A percentile compares a stretch with the other conserved stretches of the same genome.
Conservation (phyloP, 129 eudicot genomes). For the Centella asiatica region DNA sequence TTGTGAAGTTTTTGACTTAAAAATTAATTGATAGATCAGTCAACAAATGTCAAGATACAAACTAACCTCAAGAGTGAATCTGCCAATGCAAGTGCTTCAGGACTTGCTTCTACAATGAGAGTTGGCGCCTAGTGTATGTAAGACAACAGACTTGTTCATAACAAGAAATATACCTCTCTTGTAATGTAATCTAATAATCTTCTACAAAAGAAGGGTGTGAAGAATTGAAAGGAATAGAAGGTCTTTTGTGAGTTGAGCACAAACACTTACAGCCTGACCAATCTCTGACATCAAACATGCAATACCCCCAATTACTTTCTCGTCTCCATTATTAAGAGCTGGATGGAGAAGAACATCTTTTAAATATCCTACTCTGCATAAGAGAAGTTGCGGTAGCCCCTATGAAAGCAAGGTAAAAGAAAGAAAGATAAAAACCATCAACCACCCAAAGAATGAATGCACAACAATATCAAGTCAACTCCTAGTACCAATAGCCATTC, state of each 20-base stretch:
- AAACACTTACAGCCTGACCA: conserved; percentile 92
- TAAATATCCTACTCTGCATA: conserved; percentile 66
- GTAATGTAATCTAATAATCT: conserved; percentile 5
- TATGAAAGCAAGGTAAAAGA: conserved; percentile 17
- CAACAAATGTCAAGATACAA: background rate
- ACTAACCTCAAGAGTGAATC: conserved; percentile 84
- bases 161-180: background rate
- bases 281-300: conserved; percentile 97
- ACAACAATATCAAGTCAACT: background rate
- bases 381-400: conserved; percentile 87
- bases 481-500: background rate
- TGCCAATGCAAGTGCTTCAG: conserved; percentile 69
- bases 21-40: no score
- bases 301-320: conserved; percentile 69
- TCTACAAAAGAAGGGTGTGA: conserved; percentile 13
- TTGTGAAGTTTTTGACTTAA: background rate
- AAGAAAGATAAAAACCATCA: background rate
- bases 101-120: conserved; percentile 64
- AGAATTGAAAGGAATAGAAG: background rate
- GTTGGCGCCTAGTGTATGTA: conserved; percentile 60
- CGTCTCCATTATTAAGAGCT: conserved; percentile 72
- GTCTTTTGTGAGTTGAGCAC: background rate
- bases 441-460: background rate
- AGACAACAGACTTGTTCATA: conserved; percentile 9
- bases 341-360: conserved; percentile 76